phyloP scores from a whole-genome alignment of 2,329 filamentous ascomycete species.

The Colletotrichum falcatum region DNA sequence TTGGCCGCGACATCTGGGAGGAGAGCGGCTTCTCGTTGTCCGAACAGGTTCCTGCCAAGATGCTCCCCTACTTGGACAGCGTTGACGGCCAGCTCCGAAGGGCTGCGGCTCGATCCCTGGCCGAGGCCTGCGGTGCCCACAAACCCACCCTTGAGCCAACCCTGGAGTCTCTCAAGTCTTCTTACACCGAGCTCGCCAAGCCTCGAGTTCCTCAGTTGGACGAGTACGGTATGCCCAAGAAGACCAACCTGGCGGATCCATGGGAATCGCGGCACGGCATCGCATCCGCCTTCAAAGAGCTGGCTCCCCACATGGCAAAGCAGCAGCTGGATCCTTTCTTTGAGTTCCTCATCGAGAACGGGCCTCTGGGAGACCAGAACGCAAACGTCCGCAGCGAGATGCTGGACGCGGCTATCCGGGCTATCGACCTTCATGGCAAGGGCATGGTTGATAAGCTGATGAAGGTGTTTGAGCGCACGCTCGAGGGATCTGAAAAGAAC shows the following conservation, averaged over 20 bases:
- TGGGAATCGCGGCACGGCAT: slow-evolving; percentile 95
- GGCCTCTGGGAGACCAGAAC: slow-evolving; percentile 88
- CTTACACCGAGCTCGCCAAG: slow-evolving; percentile 84
- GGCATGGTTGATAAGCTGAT: slow-evolving; percentile 88
- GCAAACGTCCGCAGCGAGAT: slow-evolving; percentile 85
- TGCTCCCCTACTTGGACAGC: slow-evolving; percentile 83
- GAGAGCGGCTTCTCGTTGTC: slow-evolving; percentile 84
- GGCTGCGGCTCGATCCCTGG: slow-evolving; percentile 84
- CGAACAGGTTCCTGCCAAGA: slow-evolving; percentile 71
- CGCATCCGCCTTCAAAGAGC: slow-evolving; percentile 85
- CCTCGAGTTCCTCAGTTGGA: slow-evolving; percentile 87
- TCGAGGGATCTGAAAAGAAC: slow-evolving; percentile 87
- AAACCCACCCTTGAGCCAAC: slow-evolving; percentile 70
- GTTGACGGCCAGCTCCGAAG: slow-evolving; percentile 85
- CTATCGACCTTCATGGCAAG: slow-evolving; percentile 86
- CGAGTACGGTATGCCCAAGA: slow-evolving; percentile 93
- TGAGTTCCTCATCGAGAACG: slow-evolving; percentile 85
- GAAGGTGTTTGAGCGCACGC: slow-evolving; percentile 87
- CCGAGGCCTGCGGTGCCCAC: slow-evolving; percentile 76
- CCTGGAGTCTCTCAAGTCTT: slow-evolving; percentile 73
- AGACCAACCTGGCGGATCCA: slow-evolving; percentile 86
- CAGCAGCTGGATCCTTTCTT: slow-evolving; percentile 82
- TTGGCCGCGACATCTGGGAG: slow-evolving; percentile 93
- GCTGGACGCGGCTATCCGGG: slow-evolving; percentile 86
- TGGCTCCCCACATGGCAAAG: slow-evolving; percentile 77